Evolutionary conservation across 1,284 basidiomycete species (phyloP), one percentile per base, ranked within the genome.

Genomic region (Rhodofomes roseus): DNA sequence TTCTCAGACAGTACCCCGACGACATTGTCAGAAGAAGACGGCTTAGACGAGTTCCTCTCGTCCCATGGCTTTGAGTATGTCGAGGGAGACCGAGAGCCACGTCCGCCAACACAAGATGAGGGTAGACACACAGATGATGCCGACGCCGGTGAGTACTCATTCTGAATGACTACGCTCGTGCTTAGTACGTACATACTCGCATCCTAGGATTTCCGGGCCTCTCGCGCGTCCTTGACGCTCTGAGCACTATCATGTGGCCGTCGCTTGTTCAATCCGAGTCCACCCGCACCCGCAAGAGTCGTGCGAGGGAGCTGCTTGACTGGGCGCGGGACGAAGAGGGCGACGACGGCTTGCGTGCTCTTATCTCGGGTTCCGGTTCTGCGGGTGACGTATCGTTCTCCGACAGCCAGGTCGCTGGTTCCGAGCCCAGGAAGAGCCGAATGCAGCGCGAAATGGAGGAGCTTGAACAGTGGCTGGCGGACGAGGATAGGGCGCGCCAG

Each of bases 221-320:
- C 25, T 80, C 82, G 40, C 83, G 91, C 25, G 84, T 92, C 12
- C 65, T 90, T 18, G 90, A 92, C 68, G 88, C 90, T 8, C 74
- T 93, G 41, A 88, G 89, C 70, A 91, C 90, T 0, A 85, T 93
- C 65, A 91, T 93, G 87, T 93, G 90, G 90, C 87, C 90, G 3
- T 86, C 86, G 0, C 85, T 93, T 81, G 71, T 82, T 16, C 79
- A 73, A 52, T 68, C 71, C 12, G 71, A 69, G 58, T 62, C 69
- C 18, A 66, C 68, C 8, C 62, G 63, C 39, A 64, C 68, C 16
- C 70, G 72, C 58, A 71, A 73, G 62, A 73, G 67, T 62, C 68
- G 71, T 25, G 71, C 69, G 6, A 65, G 68, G 20, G 70, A 71
- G 34, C 68, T 73, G 27, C 68, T 76, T 53, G 71, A 73, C 60